Base-by-base conservation (phyloP, 1,284 basidiomycete genomes). In the Leccinum subatratum region DNA sequence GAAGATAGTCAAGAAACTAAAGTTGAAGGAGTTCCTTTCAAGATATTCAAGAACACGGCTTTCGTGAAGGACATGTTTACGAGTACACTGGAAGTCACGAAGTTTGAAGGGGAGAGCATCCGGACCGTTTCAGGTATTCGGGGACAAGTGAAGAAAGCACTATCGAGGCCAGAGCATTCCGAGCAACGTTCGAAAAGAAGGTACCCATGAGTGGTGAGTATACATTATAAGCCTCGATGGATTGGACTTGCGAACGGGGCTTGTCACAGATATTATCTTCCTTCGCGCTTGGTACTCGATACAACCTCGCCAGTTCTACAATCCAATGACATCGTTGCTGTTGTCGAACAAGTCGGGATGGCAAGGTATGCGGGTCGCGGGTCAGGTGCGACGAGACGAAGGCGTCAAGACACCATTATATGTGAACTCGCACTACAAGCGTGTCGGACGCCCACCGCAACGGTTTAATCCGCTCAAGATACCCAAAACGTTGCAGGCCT, bases 31-130 rank as follows among this genome's bases (percentile, higher is more conserved):
- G 85, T 89, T 32, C 96, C 97, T 30, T 93, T 90, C 81, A 98
- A 98, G 84, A 93, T 99, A 67, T 99, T 92, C 85, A 99, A 98
- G 82, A 99, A 99, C 79, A 99, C 97, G 16, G 97, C 95, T 0
- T 99, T 99, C 77, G 84, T 99, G 72, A 95, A 92, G 81, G 95
- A 98, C 75, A 99, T 99, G 96, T 99, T 99, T 81, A 90, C n/a
- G 68, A 90, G 87, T 62, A 89, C 93, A 12, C 84, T 99, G 37
- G 96, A 99, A 78, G 95, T 99, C 12, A 95, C 96, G 68, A 98
- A 98, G 79, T 99, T 99, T 73, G 97, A 99, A 78, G 97, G 97
- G 11, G 97, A 96, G 14, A 94, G 93, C 76, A 88, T 99, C 67
- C 85, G 91, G 70, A 99, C 97, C 0, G 97, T 99, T 8, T 96